Evolutionary conservation across 768 basidiomycete species (phyloP).

Genomic region (Amanita subjunquillea): DNA sequence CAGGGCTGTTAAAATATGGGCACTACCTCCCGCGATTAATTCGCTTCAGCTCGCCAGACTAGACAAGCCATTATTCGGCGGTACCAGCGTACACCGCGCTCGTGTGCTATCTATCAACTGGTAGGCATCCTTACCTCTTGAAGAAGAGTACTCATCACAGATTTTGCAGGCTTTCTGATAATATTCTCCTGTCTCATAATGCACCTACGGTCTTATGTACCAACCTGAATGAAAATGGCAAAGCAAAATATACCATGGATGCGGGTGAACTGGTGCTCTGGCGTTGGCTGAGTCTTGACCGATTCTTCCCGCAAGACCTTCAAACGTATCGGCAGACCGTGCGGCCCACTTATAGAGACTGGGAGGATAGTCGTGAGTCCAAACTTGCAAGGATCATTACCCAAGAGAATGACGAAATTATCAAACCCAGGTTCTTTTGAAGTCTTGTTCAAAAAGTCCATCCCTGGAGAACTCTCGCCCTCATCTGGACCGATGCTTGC

Average conservation of each 20-base stretch:
- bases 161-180: conserved; percentile 39
- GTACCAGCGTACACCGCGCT: conserved; percentile 52
- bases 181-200: conserved; percentile 44
- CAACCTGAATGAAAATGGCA: conserved; percentile 10
- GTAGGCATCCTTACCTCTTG: conserved; percentile 20
- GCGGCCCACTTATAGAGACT: conserved; percentile 27
- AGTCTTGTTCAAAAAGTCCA: conserved; percentile 33
- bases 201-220: conserved; percentile 38
- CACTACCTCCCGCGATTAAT: conserved; percentile 28
- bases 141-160: background rate
- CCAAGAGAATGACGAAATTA: background rate
- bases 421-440: conserved; percentile 52
- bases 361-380: conserved; percentile 60
- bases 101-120: conserved; percentile 56
- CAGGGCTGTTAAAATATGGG: conserved; percentile 69
- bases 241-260: conserved; percentile 21
- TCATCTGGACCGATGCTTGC: background rate
- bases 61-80: conserved; percentile 73
- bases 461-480: background rate
- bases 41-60: conserved; percentile 34
- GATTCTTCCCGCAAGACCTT: conserved; percentile 45
- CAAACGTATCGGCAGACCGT: background rate
- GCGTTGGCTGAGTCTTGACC: conserved; percentile 57
- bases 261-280: conserved; percentile 50
- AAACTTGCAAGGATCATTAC: background rate